Percentiles rank a stretch among this genome's conserved stretches.
phyloP scores from a whole-genome alignment of 495 filamentous ascomycete genomes.

The Lasiosphaeriaceae sp. region DNA sequence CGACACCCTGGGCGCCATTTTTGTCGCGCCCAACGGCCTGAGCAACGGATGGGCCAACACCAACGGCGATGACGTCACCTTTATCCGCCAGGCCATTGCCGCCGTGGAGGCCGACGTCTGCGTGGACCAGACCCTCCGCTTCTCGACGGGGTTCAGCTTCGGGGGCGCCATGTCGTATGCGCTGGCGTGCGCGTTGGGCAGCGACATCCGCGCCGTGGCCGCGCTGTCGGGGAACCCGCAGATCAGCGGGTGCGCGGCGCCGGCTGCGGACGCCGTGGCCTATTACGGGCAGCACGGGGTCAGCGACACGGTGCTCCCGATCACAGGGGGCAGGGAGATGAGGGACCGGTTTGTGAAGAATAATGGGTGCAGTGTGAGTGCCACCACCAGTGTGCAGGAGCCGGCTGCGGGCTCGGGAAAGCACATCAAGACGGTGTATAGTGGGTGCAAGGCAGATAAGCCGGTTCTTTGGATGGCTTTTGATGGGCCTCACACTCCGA shows the following conservation, averaged over 20 bases:
- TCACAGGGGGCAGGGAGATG: constrained; percentile 33
- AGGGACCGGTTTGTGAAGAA: constrained; percentile 37
- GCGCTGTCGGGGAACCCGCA: constrained; percentile 32
- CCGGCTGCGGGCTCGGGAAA: not conserved
- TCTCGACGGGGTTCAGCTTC: constrained; percentile 44
- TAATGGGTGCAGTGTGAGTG: constrained; percentile 28
- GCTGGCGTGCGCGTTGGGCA: constrained; percentile 37
- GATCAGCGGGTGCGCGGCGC: constrained; percentile 37
- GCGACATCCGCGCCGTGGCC: constrained; percentile 40
- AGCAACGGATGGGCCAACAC: constrained; percentile 44
- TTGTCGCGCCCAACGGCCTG: constrained; percentile 40
- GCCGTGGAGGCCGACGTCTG: constrained; percentile 38
- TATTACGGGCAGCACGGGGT: constrained; percentile 44
- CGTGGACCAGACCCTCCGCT: constrained; percentile 37
- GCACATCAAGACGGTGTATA: constrained; percentile 28
- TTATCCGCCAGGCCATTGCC: constrained; percentile 31
- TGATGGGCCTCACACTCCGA: constrained; percentile 27
- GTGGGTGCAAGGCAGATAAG: constrained; percentile 27
- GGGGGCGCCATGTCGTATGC: constrained; percentile 46
- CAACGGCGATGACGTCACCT: constrained; percentile 39
- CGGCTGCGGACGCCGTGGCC: constrained; percentile 36
- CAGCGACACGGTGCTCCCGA: constrained; percentile 34
- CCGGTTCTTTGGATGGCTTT: constrained; percentile 29
- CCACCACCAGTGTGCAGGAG: not conserved
- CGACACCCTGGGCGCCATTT: constrained; percentile 23